Conservation (phyloP, 163 green algal species). For the Trebouxiophyceae sp. region DNA sequence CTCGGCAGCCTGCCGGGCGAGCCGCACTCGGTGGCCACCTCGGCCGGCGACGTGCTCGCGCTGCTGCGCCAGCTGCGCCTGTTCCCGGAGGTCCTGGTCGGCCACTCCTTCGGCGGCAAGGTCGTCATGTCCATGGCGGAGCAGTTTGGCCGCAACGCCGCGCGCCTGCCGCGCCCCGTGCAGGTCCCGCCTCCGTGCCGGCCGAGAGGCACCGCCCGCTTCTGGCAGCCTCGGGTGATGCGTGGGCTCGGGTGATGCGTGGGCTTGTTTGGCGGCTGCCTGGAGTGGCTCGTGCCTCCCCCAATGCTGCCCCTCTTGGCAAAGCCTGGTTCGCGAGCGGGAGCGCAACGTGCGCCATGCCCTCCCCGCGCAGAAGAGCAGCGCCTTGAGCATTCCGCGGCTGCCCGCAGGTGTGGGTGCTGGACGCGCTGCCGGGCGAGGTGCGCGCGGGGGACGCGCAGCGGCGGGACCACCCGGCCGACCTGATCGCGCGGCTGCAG, state of each 20-base stretch:
- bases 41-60: slow-evolving; percentile 67
- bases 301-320: too few species aligned
- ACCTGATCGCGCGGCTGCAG: slow-evolving; percentile 67
- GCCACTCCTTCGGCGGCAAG: slow-evolving; percentile 91
- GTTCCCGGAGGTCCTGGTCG: slow-evolving; percentile 79
- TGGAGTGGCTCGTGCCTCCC: too few species aligned
- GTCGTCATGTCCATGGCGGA: slow-evolving; percentile 85
- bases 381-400: too few species aligned
- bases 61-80: slow-evolving; percentile 70
- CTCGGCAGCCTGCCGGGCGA: slow-evolving; percentile 1
- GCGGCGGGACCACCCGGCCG: slow-evolving; percentile 61
- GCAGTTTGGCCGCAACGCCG: slow-evolving; percentile 56
- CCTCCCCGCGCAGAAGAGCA: too few species aligned
- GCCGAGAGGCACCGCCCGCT: too few species aligned
- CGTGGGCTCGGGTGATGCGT: too few species aligned
- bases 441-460: slow-evolving; percentile 35
- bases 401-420: slow-evolving; percentile 75
- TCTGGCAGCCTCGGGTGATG: too few species aligned
- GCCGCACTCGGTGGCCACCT: slow-evolving; percentile 57
- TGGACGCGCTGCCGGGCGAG: slow-evolving; percentile 77
- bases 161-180: slow-evolving; percentile 63
- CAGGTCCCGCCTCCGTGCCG: slow-evolving; percentile 37
- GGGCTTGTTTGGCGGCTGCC: too few species aligned
- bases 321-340: too few species aligned
- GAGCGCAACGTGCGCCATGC: too few species aligned